Evolutionary conservation across 1,284 basidiomycete genomes (phyloP), one percentile per base, ranked within the genome.

Genomic region (Cutaneotrichosporon dermatis): DNA sequence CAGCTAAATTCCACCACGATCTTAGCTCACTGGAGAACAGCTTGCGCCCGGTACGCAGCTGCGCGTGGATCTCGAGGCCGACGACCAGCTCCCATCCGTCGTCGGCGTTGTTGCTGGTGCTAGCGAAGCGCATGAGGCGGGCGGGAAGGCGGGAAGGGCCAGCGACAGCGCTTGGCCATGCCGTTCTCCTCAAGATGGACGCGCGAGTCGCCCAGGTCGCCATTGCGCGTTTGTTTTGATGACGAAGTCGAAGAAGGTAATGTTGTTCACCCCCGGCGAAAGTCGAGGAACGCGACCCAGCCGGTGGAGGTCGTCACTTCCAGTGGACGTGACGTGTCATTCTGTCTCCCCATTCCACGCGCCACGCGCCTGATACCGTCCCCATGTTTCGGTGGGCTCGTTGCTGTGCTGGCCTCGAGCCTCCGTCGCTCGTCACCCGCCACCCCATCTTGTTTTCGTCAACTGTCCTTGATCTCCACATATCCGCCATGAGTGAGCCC

Each of bases 51-150:
- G 91, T 88, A 74, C 88, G 89, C 69, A 99, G 85, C 77, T 99
- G 95, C 0, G 92, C 90, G 73, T 99, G 96, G 9, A 94, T 90
- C 73, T 99, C 95, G 51, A 99, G 88, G 33, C 96, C 96, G 49
- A 99, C 87, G 55, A 96, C 82, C 16, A 94, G 85, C 67, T 89
- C 83, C 89, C 89, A 94, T 7, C 85, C 88, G 13, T 63, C 62
- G 10, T 42, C 8, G 9, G 42, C 39, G 9, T 40, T 40, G 8
- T 1, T 25, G 53, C 6, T 4, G 43, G 25, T 6, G 56, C 40
- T 12, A 51, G 7, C 9, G 35, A 13, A 4, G 40, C 48, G 48
- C 12, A 36, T 36, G 34, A 42, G 46, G 53, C 40, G 34, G 5
- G 40, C 13, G 43, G 39, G 3, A 34, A 43, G 12, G 33, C 39